Evolutionary conservation across 306 rosid genomes (phyloP), one percentile per base, ranked within the genome.

Genomic region (Abrus precatorius): DNA sequence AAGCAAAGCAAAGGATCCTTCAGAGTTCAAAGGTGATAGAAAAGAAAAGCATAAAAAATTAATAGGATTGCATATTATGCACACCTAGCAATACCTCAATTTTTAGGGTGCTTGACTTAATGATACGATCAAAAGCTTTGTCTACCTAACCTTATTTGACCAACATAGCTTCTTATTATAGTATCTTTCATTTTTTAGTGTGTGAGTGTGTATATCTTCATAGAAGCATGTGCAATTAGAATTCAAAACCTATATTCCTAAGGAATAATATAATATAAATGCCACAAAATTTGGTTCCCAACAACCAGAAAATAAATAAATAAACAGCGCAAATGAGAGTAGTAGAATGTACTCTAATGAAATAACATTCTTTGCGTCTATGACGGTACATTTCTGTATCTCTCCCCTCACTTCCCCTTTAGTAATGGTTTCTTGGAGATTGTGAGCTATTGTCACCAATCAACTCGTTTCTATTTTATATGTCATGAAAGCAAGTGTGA

Each of bases 41-140:
- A 50, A 50, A 50, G 66, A 28, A 33, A 57, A 48, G 10, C 40
- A 13, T 45, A 12, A 29, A 36, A 78, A 65, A 66, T 13, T 50
- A 79, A 55, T 63, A 20, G 48, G 12, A 69, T 44, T 75, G 78
- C 57, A 83, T 62, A 57, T 68, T 43, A 40, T 74, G 72, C 41
- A 40, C 43, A 50, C 60, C 61, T 49, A 49, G 47, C 55, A 49
- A 36, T 72, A 6, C 9, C 81, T 77, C 55, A 57, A 27, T 10
- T 56, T 44, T n/a, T 84, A 75, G 62, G 84, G 60, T 80, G 77
- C 34, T 74, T 72, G 83, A 72, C 83, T 63, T 3, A 71, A 50
- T 83, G 20, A 72, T 44, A 53, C 62, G 10, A 63, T 11, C 63
- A 28, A 54, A 63, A 32, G 43, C 33, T 82, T 71, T 61, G 77